These are phyloP conservation scores for Cryphonectria nitschkei DNA, from an alignment of 2,329 filamentous ascomycete species.

Conservation along the genomic window DNA sequence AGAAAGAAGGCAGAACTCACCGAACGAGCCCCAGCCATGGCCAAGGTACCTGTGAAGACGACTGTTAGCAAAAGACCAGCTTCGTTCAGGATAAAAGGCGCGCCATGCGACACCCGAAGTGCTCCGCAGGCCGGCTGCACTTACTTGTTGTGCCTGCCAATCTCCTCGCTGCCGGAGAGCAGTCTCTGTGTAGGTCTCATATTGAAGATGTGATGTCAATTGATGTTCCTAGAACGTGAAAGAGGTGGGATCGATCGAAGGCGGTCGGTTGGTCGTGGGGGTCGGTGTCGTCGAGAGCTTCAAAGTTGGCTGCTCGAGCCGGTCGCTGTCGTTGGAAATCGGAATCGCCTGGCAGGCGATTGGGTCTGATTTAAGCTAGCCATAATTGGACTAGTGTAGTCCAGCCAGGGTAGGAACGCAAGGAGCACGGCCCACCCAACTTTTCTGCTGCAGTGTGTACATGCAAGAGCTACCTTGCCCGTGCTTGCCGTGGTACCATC, in stretches of 20 bases:
- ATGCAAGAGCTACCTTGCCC: background rate
- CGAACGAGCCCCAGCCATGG: slow-evolving; percentile 71
- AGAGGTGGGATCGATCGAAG: slow-evolving; percentile 37
- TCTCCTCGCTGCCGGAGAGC: slow-evolving; percentile 43
- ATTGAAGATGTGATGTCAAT: slow-evolving; percentile 37
- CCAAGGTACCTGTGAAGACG: slow-evolving; percentile 67
- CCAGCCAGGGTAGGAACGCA: too few species aligned
- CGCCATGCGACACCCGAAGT: background rate
- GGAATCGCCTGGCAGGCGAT: slow-evolving; percentile 27
- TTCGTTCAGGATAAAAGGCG: slow-evolving; percentile 12
- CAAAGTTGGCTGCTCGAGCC: slow-evolving; percentile 25
- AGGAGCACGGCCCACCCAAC: slow-evolving; percentile 19
- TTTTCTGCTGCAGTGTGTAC: background rate
- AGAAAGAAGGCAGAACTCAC: slow-evolving; percentile 57
- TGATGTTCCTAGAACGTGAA: slow-evolving; percentile 29
- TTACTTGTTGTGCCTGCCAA: slow-evolving; percentile 51
- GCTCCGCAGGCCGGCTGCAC: slow-evolving; percentile 33
- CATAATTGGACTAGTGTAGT: background rate
- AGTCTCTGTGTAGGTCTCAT: slow-evolving; percentile 54
- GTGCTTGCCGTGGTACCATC: background rate
- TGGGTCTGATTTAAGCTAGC: slow-evolving; percentile 16
- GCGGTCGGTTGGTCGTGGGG: background rate
- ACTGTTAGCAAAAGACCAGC: slow-evolving; percentile 28
- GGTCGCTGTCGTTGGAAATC: slow-evolving; percentile 31
- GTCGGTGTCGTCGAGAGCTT: slow-evolving; percentile 16